Evolutionary conservation across 2,329 filamentous ascomycete species (phyloP).

Genomic region (Pestalotiopsis sp.): DNA sequence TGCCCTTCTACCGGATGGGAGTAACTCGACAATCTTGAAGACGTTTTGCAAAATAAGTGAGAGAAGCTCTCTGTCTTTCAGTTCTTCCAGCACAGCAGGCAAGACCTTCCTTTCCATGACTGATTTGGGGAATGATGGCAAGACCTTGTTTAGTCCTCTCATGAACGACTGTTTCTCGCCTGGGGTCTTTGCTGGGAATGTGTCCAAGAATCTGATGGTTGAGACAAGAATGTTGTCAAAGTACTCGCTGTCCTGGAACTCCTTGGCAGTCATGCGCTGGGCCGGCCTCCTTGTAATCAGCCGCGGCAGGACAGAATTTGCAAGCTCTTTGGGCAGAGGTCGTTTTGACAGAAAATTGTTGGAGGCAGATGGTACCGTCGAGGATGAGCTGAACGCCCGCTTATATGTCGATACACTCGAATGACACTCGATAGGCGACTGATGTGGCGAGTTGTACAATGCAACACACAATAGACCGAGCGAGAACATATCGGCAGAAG

Average conservation of each 20-base stretch:
- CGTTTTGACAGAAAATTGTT: conserved; percentile 87
- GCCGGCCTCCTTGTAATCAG: conserved; percentile 87
- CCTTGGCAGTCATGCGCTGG: conserved; percentile 82
- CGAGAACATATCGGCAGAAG: conserved; percentile 90
- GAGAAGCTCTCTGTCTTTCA: conserved; percentile 87
- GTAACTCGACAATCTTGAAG: conserved; percentile 82
- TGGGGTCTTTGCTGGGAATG: conserved; percentile 86
- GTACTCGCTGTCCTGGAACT: conserved; percentile 94
- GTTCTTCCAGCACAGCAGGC: conserved; percentile 85
- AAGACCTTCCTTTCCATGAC: conserved; percentile 95
- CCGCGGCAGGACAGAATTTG: conserved; percentile 75
- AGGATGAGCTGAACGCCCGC: conserved; percentile 76
- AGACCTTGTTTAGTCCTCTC: conserved; percentile 81
- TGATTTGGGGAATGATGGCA: conserved; percentile 89
- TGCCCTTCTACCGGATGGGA: conserved; percentile 75
- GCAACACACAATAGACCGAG: conserved; percentile 86
- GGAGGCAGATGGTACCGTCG: conserved; percentile 73
- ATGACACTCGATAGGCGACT: conserved; percentile 81
- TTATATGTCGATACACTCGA: conserved; percentile 85
- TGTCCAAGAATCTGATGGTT: conserved; percentile 92
- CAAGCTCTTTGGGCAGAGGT: conserved; percentile 78
- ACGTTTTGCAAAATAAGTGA: conserved; percentile 87
- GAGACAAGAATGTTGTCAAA: conserved; percentile 97
- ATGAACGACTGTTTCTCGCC: conserved; percentile 92
- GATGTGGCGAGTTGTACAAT: conserved; percentile 92